Evolutionary conservation across 1,139 yeast genomes (phyloP), one percentile per base, ranked within the genome.

Genomic region (Blastobotrys proliferans): DNA sequence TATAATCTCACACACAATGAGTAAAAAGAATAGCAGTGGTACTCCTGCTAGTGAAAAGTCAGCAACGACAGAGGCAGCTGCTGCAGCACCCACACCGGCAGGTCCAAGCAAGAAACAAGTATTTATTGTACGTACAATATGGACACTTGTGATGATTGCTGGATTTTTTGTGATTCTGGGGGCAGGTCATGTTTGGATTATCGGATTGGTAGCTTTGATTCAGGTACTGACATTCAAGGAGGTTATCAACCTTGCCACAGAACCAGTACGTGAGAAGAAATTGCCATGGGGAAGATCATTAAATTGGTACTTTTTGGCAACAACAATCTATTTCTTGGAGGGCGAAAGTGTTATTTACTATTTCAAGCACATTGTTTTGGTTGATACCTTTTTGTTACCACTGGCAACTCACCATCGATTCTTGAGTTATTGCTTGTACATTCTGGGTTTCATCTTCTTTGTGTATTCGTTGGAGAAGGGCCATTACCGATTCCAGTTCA

Each of bases 91-190:
- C 31, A 11, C 9, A 8, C 41, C 29, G 4, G 14, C 25, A 10
- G 32, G 32, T 9, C 38, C 31, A 4, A 26, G 79, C 67, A 86
- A 85, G 67, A 81, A 80, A 54, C 92, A 81, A 64, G 85, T 88
- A 37, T 88, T 92, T 59, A 63, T 87, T 43, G 86, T 90, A 29
- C 77, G 99, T 55, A 83, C 97, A n/a, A 72, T 84, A 41, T 92
- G 97, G 97, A 84, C 97, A 0, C 64, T 92, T 56, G 88, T 92
- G 22, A 90, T 92, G 97, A 83, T 92, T 51, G 67, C 71, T 17
- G 80, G 79, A 8, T 85, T 92, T 64, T 76, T 88, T 52, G 65
- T 74, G 21, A 72, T 83, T 22, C 69, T 92, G 41, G 81, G 86
- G n/a, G 78, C 92, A 3, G 99, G 99, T 25, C 97, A 90, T 61